Evolutionary conservation across 176 grass and related monocot genomes (phyloP), one percentile per base, ranked within the genome.

Genomic region (Pontederia crassipes): DNA sequence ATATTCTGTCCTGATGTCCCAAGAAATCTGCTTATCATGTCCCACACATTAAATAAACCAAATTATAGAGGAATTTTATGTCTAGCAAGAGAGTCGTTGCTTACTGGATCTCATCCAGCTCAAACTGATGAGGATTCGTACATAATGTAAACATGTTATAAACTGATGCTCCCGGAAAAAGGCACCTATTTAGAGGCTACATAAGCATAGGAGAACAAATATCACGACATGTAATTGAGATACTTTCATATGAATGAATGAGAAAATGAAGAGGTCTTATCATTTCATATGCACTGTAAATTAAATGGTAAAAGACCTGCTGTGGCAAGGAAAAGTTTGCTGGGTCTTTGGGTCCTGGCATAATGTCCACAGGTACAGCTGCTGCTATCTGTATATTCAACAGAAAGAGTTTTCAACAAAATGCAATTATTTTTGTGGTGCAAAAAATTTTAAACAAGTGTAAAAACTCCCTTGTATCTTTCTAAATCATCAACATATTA

Each of bases 1-100:
- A 98, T 81, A 64, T 91, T 98, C 81, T 98, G 93, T 2, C 87
- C 93, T 79, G 93, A 92, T 72, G 87, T 92, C 78, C 93, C 93
- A 57, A 92, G 54, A 76, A 92, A 98, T 57, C 93, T 98, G 61
- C 53, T 75, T 29, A 75, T 12, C 56, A 24, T 64, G 45, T 26
- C 68, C 69, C 49, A 50, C 24, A 67, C 24, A 67, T 85, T 28
- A 77, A 56, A 59, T 49, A 64, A 1, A 62, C 47, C 8, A 73
- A 46, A 17, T 12, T 59, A 56, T 29, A 17, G 2, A 52, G 47
- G 59, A 46, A 26, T 1, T 27, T 55, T 47, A 15, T 72, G 17
- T 35, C 46, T 17, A 15, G 57, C 45, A 65, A 71, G 15, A 58
- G 50, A 12, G 27, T 70, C 0, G 17, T 12, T 61, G 71, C 93